Conservation (phyloP, 352 stramenopile genomes). For the Aphanomyces cochlioides region DNA sequence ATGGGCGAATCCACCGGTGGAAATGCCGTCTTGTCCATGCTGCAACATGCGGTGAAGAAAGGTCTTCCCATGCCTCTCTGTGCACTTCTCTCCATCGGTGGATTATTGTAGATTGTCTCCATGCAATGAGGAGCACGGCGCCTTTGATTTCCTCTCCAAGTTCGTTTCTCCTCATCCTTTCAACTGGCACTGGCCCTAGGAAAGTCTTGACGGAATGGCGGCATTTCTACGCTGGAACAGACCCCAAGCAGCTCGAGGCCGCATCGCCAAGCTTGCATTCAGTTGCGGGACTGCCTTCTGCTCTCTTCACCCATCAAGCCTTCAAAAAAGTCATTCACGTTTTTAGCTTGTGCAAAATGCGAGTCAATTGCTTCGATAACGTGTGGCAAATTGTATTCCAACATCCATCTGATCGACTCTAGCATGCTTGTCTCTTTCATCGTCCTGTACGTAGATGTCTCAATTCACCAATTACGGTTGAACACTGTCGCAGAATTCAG, state of each 20-base stretch:
- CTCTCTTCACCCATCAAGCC: not conserved
- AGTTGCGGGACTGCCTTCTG: not conserved
- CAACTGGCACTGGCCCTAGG: not conserved
- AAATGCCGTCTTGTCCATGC: not conserved
- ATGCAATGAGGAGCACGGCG: not conserved
- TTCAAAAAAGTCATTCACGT: not conserved
- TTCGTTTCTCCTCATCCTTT: not conserved
- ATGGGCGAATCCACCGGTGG: not conserved
- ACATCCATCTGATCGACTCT: not conserved
- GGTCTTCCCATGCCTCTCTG: not conserved
- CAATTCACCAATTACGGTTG: not conserved
- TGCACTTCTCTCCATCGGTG: not conserved
- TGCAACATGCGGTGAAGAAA: not conserved
- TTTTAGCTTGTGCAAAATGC: not conserved
- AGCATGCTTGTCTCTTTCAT: not conserved
- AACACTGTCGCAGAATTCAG: not conserved
- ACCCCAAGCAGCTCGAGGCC: not conserved
- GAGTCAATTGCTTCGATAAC: not conserved
- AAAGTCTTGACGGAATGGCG: not conserved
- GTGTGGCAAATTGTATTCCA: not conserved
- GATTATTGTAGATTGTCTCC: not conserved
- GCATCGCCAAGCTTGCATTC: not conserved
- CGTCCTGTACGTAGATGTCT: not conserved
- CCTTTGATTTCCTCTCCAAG: not conserved
- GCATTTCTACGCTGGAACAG: not conserved